Percentiles rank a stretch among this genome's conserved stretches.
These are phyloP conservation scores for Dactylorhiza incarnata DNA, from an alignment of 106 monocot species.

Conservation along the genomic window DNA sequence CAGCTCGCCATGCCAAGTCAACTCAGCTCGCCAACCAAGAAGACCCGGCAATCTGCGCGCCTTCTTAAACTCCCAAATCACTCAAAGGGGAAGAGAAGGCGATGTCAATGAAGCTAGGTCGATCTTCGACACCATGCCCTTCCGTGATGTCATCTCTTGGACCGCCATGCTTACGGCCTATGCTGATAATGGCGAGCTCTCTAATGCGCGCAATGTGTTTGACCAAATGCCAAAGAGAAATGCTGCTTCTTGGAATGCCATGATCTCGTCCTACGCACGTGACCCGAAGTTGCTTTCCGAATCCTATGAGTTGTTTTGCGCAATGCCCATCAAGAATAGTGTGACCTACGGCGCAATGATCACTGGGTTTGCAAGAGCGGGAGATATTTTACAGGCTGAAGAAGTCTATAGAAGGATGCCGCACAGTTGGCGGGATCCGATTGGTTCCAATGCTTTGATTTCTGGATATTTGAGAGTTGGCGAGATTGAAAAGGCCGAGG, in stretches of 20 bases:
- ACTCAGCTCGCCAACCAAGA: neutral
- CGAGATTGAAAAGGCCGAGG: conserved; percentile 24
- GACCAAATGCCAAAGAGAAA: conserved; percentile 65
- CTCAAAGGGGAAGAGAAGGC: conserved; percentile 25
- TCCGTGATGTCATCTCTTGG: conserved; percentile 61
- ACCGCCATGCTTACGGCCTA: conserved; percentile 64
- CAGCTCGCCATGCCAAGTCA: neutral
- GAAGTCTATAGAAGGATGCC: conserved; percentile 39
- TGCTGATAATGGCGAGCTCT: conserved; percentile 25
- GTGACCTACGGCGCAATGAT: conserved; percentile 51
- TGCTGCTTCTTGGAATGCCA: conserved; percentile 58
- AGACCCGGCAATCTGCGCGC: conserved; percentile 8
- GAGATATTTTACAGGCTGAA: conserved; percentile 45
- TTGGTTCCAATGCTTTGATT: conserved; percentile 50
- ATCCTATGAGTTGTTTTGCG: conserved; percentile 35
- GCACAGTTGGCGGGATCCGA: conserved; percentile 34
- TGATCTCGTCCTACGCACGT: conserved; percentile 49
- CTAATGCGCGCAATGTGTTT: conserved; percentile 37
- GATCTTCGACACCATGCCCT: conserved; percentile 46
- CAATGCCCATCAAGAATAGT: conserved; percentile 27
- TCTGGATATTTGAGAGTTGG: conserved; percentile 38
- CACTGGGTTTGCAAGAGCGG: conserved; percentile 28
- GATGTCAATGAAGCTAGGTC: conserved; percentile 17
- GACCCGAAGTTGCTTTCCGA: conserved; percentile 15
- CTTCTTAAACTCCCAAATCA: conserved; percentile 29